Conservation (phyloP, 345 rosid species). For the Linum usitatissimum region DNA sequence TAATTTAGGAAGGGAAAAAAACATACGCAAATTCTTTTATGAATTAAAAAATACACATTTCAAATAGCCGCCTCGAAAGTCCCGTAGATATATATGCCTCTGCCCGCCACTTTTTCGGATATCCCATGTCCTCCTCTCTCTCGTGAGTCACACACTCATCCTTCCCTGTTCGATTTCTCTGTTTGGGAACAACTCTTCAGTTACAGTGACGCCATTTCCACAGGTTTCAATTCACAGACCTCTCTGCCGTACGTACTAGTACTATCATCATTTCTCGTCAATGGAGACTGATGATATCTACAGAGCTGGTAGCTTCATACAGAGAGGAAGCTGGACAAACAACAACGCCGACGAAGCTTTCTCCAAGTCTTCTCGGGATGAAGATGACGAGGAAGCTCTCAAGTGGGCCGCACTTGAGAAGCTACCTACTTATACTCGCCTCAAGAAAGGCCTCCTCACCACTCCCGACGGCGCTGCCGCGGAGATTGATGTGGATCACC, state of each 20-base stretch:
- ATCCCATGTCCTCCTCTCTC: no score
- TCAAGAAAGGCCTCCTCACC: neutral
- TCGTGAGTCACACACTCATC: no score
- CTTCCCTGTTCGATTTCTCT: no score
- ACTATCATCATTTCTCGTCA: neutral
- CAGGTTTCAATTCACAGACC: neutral
- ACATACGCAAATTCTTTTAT: no score
- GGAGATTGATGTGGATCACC: constrained; percentile 19
- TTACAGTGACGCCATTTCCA: no score
- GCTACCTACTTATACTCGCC: constrained; percentile 1
- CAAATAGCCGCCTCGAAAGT: no score
- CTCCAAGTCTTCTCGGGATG: neutral
- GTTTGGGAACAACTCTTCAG: no score
- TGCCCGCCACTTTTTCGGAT: no score
- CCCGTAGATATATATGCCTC: no score
- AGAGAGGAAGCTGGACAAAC: neutral
- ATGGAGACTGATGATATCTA: constrained; percentile 3
- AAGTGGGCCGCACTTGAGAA: neutral
- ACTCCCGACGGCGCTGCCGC: constrained; percentile 9
- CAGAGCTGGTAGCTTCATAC: neutral
- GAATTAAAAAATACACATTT: no score
- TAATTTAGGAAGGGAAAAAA: no score
- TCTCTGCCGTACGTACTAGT: neutral
- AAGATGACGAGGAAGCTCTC: constrained; percentile 6
- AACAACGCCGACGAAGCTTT: neutral